phyloP scores from a whole-genome alignment of 306 rosid genomes.

The Cicer bijugum region DNA sequence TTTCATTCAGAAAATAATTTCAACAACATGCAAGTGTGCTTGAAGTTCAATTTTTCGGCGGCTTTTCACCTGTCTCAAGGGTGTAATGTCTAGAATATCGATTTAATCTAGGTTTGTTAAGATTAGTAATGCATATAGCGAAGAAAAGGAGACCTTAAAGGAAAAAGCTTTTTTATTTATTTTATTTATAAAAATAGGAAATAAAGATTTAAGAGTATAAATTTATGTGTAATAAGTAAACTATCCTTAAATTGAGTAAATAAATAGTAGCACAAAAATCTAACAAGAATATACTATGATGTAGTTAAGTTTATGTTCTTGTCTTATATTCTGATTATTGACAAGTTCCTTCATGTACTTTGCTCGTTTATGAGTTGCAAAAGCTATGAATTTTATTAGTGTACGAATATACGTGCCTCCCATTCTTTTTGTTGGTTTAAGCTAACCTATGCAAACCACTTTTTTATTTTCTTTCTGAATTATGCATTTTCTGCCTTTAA shows the following conservation, averaged over 20 bases:
- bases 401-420: neutral
- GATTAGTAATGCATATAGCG: neutral
- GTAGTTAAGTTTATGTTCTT: slow-evolving; percentile 22
- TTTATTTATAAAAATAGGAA: neutral
- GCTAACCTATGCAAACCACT: neutral
- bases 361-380: neutral
- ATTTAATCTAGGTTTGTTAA: neutral
- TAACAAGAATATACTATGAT: neutral
- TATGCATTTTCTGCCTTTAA: neutral
- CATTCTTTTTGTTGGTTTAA: neutral
- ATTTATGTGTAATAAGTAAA: neutral
- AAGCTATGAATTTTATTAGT: neutral
- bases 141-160: too few species aligned
- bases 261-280: neutral
- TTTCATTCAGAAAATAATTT: slow-evolving; percentile 9
- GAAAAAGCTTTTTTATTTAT: neutral
- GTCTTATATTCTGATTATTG: neutral
- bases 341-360: neutral
- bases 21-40: slow-evolving; percentile 31
- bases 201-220: neutral
- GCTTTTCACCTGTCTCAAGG: slow-evolving; percentile 17
- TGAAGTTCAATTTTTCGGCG: slow-evolving; percentile 33
- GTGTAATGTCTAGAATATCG: neutral
- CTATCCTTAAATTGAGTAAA: neutral
- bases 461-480: neutral